Conservation (phyloP, 768 basidiomycete species). For the Russula abietina region DNA sequence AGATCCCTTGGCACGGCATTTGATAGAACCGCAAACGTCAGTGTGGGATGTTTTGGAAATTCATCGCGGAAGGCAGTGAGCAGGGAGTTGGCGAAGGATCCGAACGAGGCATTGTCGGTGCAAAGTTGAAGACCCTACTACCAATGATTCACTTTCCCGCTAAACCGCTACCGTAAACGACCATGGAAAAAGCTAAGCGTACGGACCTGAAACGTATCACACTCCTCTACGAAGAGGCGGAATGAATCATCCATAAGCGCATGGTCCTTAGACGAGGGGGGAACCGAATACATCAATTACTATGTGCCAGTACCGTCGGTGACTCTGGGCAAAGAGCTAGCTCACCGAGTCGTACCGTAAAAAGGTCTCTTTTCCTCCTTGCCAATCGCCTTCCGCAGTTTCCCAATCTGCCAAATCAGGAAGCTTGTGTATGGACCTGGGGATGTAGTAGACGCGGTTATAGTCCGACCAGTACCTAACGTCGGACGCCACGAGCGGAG, state of each 20-base stretch:
- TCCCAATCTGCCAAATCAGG: slow-evolving; percentile 57
- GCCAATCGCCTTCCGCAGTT: slow-evolving; percentile 51
- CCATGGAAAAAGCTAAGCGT: not conserved
- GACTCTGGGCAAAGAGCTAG: not conserved
- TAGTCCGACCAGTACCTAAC: slow-evolving; percentile 68
- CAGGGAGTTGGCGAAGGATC: slow-evolving; percentile 56
- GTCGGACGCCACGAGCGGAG: slow-evolving; percentile 25
- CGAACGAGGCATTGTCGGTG: slow-evolving; percentile 57
- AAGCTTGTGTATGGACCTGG: slow-evolving; percentile 57
- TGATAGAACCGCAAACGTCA: slow-evolving; percentile 56
- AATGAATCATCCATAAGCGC: slow-evolving; percentile 65
- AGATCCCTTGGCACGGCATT: slow-evolving; percentile 31
- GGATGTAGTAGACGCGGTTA: slow-evolving; percentile 56
- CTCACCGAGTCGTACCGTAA: slow-evolving; percentile 49
- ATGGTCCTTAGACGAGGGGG: slow-evolving; percentile 39
- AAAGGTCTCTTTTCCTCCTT: slow-evolving; percentile 46
- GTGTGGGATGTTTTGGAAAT: slow-evolving; percentile 51
- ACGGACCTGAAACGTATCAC: slow-evolving; percentile 62
- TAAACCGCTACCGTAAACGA: not conserved
- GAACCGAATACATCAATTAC: not conserved
- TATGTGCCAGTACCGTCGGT: not conserved
- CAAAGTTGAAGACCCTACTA: slow-evolving; percentile 63
- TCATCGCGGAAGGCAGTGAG: slow-evolving; percentile 62
- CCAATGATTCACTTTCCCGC: not conserved
- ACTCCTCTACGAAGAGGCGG: slow-evolving; percentile 66